phyloP scores from a whole-genome alignment of 257 asterid species.

The Solanum tarijense region DNA sequence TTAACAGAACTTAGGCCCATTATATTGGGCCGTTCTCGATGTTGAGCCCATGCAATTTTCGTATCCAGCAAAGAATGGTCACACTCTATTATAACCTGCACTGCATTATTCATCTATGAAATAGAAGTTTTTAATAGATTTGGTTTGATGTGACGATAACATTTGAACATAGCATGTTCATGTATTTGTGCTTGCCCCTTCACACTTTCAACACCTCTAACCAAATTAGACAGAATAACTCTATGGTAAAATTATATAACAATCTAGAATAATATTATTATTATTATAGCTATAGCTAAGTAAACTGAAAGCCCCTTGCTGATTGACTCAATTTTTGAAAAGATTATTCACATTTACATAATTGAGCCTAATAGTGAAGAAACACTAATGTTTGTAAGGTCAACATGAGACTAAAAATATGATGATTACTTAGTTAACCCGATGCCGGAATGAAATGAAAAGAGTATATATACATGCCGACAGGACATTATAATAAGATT shows the following conservation, averaged over 20 bases:
- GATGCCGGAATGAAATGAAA: background rate
- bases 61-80: background rate
- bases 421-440: background rate
- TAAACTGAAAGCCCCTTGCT: background rate
- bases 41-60: background rate
- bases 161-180: background rate
- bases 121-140: background rate
- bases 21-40: background rate
- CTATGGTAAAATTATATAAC: background rate
- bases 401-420: background rate
- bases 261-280: background rate
- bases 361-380: background rate
- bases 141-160: background rate
- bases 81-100: background rate
- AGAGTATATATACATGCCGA: background rate
- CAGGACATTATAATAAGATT: background rate
- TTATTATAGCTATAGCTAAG: background rate
- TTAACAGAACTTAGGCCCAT: background rate
- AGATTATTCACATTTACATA: background rate
- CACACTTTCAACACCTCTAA: background rate
- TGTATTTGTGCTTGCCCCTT: background rate
- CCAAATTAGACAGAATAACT: background rate
- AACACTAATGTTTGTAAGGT: background rate
- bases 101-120: background rate
- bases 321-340: background rate